These are phyloP conservation scores for Diophrys appendiculata DNA, from an alignment of 73 alveolate genomes.

Conservation along the genomic window DNA sequence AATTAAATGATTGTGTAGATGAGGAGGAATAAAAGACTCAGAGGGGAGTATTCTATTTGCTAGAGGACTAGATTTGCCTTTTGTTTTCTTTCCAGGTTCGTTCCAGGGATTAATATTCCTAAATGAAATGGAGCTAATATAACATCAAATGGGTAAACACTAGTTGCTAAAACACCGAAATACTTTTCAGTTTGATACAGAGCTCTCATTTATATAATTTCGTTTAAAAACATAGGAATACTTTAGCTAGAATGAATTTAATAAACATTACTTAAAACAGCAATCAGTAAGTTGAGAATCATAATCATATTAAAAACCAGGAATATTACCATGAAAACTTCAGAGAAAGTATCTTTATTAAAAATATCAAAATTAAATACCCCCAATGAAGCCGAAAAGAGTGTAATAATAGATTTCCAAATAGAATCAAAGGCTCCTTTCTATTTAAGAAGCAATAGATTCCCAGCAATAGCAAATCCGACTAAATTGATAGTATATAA, in stretches of 20 bases:
- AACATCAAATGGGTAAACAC: background rate
- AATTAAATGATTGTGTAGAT: background rate
- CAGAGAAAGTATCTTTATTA: background rate
- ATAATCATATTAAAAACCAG: background rate
- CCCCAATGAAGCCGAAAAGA: slow-evolving; percentile 12
- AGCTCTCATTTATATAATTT: background rate
- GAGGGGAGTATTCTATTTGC: background rate
- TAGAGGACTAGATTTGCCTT: background rate
- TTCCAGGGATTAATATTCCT: background rate
- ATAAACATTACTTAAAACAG: background rate
- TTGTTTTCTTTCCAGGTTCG: background rate
- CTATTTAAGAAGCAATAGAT: background rate
- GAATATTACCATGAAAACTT: slow-evolving; percentile 4
- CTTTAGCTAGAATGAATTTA: background rate
- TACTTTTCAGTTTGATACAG: background rate
- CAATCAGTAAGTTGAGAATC: slow-evolving; percentile 1
- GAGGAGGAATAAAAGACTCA: background rate
- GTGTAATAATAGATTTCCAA: slow-evolving; percentile 3
- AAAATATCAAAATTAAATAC: background rate
- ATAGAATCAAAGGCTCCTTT: background rate
- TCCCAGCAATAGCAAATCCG: slow-evolving; percentile 8
- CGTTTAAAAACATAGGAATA: background rate
- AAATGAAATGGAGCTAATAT: background rate
- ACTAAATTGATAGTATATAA: background rate
- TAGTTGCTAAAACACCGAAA: background rate